Conservation (phyloP, 371 early-diverging fungal species). For the Zychaea mexicana region DNA sequence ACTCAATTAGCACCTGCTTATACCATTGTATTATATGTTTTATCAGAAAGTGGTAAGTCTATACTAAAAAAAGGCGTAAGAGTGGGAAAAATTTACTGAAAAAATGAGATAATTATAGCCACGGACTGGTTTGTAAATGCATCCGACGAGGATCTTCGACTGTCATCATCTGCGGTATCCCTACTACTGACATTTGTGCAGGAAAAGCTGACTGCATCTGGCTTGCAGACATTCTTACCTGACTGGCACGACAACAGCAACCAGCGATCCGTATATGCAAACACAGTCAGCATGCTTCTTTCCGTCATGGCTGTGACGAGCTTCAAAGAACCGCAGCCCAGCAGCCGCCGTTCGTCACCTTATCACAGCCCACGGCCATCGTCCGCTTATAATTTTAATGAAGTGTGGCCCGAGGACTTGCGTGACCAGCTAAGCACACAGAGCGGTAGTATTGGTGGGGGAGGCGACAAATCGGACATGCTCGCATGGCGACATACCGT, state of each 20-base stretch:
- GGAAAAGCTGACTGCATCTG: conserved; percentile 27
- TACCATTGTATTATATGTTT: conserved; percentile 23
- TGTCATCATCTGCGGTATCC: conserved; percentile 16
- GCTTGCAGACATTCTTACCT: conserved; percentile 12
- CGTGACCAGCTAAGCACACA: conserved; percentile 2
- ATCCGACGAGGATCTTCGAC: conserved; percentile 20
- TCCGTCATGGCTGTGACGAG: conserved; percentile 23
- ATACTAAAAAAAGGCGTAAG: neutral
- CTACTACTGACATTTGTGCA: conserved; percentile 22
- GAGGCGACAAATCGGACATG: neutral
- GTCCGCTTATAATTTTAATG: neutral
- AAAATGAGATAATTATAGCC: conserved; percentile 12
- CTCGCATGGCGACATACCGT: conserved; percentile 6
- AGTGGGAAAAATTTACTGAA: neutral
- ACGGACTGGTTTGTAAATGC: conserved; percentile 30
- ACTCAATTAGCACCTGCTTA: conserved; percentile 19
- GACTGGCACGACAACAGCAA: conserved; percentile 11
- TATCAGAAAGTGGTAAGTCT: conserved; percentile 32
- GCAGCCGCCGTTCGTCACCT: conserved; percentile 14
- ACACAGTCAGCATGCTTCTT: conserved; percentile 28
- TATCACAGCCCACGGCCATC: conserved; percentile 27
- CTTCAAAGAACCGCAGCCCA: conserved; percentile 9
- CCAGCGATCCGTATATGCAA: conserved; percentile 19
- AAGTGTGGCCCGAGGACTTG: neutral
- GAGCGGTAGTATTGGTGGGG: too few species aligned